phyloP scores from a whole-genome alignment of 441 rosid genomes.

The Mallotus japonicus region DNA sequence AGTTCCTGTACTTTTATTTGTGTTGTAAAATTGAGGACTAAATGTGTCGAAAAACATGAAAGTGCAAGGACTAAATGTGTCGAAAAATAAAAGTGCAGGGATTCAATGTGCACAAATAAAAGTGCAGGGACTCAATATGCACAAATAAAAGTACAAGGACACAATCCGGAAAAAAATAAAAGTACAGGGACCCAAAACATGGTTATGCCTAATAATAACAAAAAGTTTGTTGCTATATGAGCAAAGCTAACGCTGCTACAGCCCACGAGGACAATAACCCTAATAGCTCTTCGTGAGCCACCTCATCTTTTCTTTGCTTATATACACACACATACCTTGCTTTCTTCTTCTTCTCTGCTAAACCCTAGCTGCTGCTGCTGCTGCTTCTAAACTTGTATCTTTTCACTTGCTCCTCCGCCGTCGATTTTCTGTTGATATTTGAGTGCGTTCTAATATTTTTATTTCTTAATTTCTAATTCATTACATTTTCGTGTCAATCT shows the following conservation, averaged over 20 bases:
- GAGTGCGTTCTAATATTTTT: neutral
- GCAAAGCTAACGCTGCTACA: conserved; percentile 8
- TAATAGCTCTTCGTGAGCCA: conserved; percentile 16
- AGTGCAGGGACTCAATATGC: no score
- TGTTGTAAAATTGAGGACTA: no score
- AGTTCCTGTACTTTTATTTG: no score
- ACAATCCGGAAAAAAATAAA: no score
- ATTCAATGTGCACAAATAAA: no score
- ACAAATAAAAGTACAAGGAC: no score
- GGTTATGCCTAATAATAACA: no score
- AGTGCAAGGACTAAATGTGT: no score
- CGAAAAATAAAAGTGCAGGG: no score
- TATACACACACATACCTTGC: neutral
- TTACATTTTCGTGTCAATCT: neutral
- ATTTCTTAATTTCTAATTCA: neutral
- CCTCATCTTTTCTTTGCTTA: neutral
- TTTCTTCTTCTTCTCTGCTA: conserved; percentile 15
- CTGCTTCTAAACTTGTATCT: neutral
- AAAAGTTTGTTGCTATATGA: conserved; percentile 19
- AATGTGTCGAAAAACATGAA: no score
- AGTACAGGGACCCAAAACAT: no score
- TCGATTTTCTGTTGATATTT: conserved; percentile 4
- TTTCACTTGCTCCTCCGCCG: neutral
- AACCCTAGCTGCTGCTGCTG: conserved; percentile 28
- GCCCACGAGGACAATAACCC: conserved; percentile 21